These are phyloP conservation scores for Petunia hybrid DNA, from an alignment of 305 asterid genomes.

Conservation along the genomic window DNA sequence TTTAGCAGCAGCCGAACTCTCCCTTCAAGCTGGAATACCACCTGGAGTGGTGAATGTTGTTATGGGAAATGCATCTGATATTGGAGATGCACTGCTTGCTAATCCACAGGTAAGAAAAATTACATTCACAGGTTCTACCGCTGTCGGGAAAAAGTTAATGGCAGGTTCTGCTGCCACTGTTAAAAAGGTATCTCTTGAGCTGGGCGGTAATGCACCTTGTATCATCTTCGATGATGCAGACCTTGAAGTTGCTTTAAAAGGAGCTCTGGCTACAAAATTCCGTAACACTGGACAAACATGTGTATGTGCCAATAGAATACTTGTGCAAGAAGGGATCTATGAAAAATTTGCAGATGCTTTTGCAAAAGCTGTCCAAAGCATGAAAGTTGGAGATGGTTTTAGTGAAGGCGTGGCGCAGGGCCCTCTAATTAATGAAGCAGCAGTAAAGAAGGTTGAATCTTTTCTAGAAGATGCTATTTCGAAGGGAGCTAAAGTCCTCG, in stretches of 20 bases:
- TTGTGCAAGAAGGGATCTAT: slow-evolving; percentile 98
- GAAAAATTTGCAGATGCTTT: slow-evolving; percentile 79
- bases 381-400: slow-evolving; percentile 98
- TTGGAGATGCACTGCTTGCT: slow-evolving; percentile 84
- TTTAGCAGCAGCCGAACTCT: slow-evolving; percentile 95
- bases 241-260: slow-evolving; percentile 92
- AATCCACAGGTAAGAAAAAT: slow-evolving; percentile 92
- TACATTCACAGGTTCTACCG: slow-evolving; percentile 98
- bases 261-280: slow-evolving; percentile 91
- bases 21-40: slow-evolving; percentile 98
- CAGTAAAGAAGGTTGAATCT: slow-evolving; percentile 84
- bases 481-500: slow-evolving; percentile 94
- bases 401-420: slow-evolving; percentile 96
- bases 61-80: slow-evolving; percentile 89
- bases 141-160: slow-evolving; percentile 93
- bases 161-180: slow-evolving; percentile 95
- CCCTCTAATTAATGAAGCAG: slow-evolving; percentile 94
- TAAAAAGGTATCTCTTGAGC: slow-evolving; percentile 97
- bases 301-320: slow-evolving; percentile 92
- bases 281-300: slow-evolving; percentile 99
- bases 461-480: slow-evolving; percentile 86
- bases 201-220: slow-evolving; percentile 99
- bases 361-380: slow-evolving; percentile 69
- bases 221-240: slow-evolving; percentile 97
- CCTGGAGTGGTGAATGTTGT: slow-evolving; percentile 94